Evolutionary conservation across 345 rosid species (phyloP).

Genomic region (Brassica cretica): DNA sequence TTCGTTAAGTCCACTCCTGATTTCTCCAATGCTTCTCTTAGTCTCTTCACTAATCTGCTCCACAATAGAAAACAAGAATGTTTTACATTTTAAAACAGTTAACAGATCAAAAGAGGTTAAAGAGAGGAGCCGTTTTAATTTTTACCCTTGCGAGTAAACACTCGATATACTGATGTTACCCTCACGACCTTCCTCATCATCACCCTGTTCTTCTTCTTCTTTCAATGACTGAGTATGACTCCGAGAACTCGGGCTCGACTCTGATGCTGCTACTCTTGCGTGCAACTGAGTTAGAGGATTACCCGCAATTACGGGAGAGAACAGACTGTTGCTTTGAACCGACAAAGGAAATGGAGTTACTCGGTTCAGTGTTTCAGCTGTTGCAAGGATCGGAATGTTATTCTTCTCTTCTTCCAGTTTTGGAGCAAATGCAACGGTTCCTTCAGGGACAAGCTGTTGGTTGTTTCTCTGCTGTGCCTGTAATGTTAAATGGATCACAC

Average conservation of each 20-base stretch:
- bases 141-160: constrained; percentile 80
- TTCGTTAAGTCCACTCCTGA: constrained; percentile 89
- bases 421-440: constrained; percentile 48
- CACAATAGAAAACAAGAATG: not conserved
- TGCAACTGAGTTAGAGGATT: constrained; percentile 44
- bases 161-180: constrained; percentile 89
- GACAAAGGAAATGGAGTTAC: constrained; percentile 58
- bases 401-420: constrained; percentile 60
- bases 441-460: constrained; percentile 49
- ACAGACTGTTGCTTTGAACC: constrained; percentile 54
- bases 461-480: constrained; percentile 57
- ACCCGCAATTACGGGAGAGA: constrained; percentile 44
- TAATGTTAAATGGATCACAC: constrained; percentile 10
- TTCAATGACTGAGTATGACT: constrained; percentile 40
- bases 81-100: too few species aligned
- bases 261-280: constrained; percentile 40
- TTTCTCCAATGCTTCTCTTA: constrained; percentile 75
- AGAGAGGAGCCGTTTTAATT: not conserved
- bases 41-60: constrained; percentile 70
- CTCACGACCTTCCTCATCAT: constrained; percentile 57
- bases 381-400: constrained; percentile 40
- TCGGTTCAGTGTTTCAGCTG: constrained; percentile 32
- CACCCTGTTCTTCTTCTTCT: constrained; percentile 45
- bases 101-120: not conserved
- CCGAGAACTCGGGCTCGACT: constrained; percentile 33